Evolutionary conservation across 352 stramenopile species (phyloP).

Genomic region (Phytophthora cryptogea): DNA sequence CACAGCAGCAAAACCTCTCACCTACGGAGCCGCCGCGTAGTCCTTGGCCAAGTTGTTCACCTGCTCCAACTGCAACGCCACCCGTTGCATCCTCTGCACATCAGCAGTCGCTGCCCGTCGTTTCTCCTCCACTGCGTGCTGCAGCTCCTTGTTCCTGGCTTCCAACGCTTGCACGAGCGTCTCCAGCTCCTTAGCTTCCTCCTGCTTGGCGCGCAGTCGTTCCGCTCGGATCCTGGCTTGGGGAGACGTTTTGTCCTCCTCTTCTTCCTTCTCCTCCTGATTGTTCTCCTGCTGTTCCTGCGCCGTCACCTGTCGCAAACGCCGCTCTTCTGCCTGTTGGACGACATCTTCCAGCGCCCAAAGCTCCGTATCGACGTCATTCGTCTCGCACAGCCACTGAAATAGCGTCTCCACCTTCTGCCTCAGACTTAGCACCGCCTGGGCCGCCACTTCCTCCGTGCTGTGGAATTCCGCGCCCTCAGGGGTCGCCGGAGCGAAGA

Average conservation of each 20-base stretch:
- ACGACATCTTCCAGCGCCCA: conserved; percentile 54
- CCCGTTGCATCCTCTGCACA: conserved; percentile 47
- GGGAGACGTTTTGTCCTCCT: conserved; percentile 26
- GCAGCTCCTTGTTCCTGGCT: conserved; percentile 47
- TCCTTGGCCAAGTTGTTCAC: conserved; percentile 43
- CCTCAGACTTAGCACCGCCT: conserved; percentile 54
- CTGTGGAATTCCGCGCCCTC: conserved; percentile 30
- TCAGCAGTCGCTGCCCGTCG: conserved; percentile 46
- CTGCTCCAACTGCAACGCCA: conserved; percentile 42
- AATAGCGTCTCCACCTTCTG: conserved; percentile 65
- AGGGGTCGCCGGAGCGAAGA: conserved; percentile 39
- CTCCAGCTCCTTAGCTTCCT: conserved; percentile 55
- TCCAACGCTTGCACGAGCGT: conserved; percentile 42
- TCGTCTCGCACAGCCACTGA: conserved; percentile 49
- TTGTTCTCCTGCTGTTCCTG: conserved; percentile 11
- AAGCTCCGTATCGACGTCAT: conserved; percentile 56
- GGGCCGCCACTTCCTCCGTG: conserved; percentile 52
- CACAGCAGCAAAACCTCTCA: not conserved
- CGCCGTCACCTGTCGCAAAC: conserved; percentile 39
- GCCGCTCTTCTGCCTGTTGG: conserved; percentile 42
- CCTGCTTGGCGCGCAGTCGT: conserved; percentile 53
- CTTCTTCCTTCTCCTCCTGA: not conserved
- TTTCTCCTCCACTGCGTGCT: conserved; percentile 47
- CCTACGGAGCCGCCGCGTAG: conserved; percentile 36
- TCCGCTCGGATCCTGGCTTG: conserved; percentile 47